Percentiles rank a stretch among this genome's conserved stretches.
Evolutionary conservation across 2,329 filamentous ascomycete species (phyloP).

Genomic region (Neofusicoccum umdonicola): DNA sequence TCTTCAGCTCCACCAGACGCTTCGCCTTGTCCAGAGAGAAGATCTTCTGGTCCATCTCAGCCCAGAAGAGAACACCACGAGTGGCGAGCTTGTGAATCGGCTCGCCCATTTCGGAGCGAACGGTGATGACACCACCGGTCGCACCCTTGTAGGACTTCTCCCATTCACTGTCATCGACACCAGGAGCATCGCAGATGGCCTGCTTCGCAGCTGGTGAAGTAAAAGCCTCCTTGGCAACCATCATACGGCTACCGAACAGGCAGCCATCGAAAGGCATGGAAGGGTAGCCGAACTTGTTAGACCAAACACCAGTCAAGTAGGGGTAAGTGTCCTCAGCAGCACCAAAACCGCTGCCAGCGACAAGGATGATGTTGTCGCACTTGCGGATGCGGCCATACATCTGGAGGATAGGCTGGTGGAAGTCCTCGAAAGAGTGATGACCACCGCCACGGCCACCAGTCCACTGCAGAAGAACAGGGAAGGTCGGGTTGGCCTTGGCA

Average conservation of each 20-base stretch:
- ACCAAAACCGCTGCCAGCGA: constrained; percentile 50
- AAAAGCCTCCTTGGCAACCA: constrained; percentile 48
- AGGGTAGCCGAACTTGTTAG: constrained; percentile 41
- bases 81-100: constrained; percentile 99
- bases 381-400: constrained; percentile 47
- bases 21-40: constrained; percentile 89
- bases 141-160: constrained; percentile 59
- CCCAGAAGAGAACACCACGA: constrained; percentile 93
- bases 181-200: constrained; percentile 44
- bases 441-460: constrained; percentile 51
- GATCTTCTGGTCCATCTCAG: constrained; percentile 98
- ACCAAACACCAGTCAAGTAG: constrained; percentile 48
- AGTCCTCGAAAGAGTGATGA: constrained; percentile 52
- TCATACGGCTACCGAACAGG: constrained; percentile 48
- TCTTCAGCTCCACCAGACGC: constrained; percentile 41
- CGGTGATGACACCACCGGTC: constrained; percentile 91
- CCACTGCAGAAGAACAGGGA: constrained; percentile 50
- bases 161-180: constrained; percentile 46
- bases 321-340: constrained; percentile 48
- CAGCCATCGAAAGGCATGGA: constrained; percentile 50
- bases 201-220: constrained; percentile 45
- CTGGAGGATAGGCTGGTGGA: constrained; percentile 49
- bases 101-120: constrained; percentile 98
- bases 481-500: constrained; percentile 45
- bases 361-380: constrained; percentile 46